Conservation (phyloP, 805 yeast genomes). For the Ogataea paradorogensis region DNA sequence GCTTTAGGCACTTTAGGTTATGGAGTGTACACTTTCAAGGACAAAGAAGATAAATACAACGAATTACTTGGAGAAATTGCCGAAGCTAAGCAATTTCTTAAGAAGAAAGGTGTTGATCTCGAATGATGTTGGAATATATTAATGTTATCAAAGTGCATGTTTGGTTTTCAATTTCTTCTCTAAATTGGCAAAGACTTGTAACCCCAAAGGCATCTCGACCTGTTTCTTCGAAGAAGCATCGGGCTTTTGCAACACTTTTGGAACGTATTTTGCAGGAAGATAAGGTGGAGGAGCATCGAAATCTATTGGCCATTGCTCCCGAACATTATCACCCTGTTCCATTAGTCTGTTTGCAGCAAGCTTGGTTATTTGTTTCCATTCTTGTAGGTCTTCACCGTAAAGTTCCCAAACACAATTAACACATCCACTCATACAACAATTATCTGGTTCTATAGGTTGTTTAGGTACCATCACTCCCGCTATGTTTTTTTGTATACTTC, state of each 20-base stretch:
- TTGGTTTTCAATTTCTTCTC: slow-evolving; percentile 61
- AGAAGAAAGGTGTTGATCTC: slow-evolving; percentile 52
- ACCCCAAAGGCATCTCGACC: slow-evolving; percentile 65
- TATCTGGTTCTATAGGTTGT: slow-evolving; percentile 87
- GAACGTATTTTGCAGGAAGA: slow-evolving; percentile 42
- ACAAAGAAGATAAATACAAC: slow-evolving; percentile 62
- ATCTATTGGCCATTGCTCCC: slow-evolving; percentile 60
- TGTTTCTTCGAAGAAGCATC: background rate
- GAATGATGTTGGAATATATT: slow-evolving; percentile 18
- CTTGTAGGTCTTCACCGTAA: slow-evolving; percentile 80
- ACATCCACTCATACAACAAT: slow-evolving; percentile 98
- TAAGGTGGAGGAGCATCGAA: slow-evolving; percentile 55
- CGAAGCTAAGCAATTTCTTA: slow-evolving; percentile 60
- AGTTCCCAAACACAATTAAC: slow-evolving; percentile 96
- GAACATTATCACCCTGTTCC: slow-evolving; percentile 40
- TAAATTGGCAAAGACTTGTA: slow-evolving; percentile 79
- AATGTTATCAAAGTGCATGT: slow-evolving; percentile 1
- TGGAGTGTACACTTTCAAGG: slow-evolving; percentile 67
- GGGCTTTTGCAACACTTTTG: slow-evolving; percentile 41
- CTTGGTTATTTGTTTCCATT: slow-evolving; percentile 65
- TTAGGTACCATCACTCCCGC: slow-evolving; percentile 78
- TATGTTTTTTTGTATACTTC: slow-evolving; percentile 33
- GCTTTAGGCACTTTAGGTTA: slow-evolving; percentile 66
- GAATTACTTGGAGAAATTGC: slow-evolving; percentile 58
- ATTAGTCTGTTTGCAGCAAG: slow-evolving; percentile 49